Percentiles rank a stretch among this genome's conserved stretches.
Conservation (phyloP, 495 filamentous ascomycete species). For the Penicillium maclennaniae region DNA sequence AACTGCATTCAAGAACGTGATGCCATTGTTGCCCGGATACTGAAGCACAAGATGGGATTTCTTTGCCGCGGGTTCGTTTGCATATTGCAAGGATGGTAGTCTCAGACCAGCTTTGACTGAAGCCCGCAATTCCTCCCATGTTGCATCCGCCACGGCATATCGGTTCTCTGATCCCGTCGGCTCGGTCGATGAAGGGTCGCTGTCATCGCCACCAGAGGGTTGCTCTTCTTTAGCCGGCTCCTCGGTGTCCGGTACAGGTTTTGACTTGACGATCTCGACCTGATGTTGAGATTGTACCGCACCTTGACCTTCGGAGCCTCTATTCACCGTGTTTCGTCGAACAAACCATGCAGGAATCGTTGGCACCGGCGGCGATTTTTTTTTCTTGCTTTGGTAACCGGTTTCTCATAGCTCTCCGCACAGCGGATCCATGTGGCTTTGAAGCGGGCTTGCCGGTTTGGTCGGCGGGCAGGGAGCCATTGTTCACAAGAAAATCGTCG, state of each 20-base stretch:
- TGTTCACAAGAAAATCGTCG: conserved; percentile 12
- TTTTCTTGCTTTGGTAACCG: conserved; percentile 23
- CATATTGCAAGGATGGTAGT: conserved; percentile 38
- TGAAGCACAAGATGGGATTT: conserved; percentile 66
- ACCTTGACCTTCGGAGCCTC: conserved; percentile 5
- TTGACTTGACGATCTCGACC: conserved; percentile 25
- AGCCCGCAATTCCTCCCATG: conserved; percentile 40
- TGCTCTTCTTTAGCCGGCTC: conserved; percentile 2
- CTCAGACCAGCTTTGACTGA: conserved; percentile 40
- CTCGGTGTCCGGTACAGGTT: conserved; percentile 6
- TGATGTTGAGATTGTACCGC: conserved; percentile 17
- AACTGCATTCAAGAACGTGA: conserved; percentile 53
- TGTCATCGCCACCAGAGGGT: conserved; percentile 24
- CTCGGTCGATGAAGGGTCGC: conserved; percentile 14
- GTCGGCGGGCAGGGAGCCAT: conserved; percentile 15
- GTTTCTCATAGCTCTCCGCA: conserved; percentile 40
- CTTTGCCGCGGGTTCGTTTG: conserved; percentile 47
- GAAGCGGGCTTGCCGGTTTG: conserved; percentile 21
- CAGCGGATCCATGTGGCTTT: conserved; percentile 38
- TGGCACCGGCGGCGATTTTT: conserved; percentile 12
- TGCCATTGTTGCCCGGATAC: conserved; percentile 57
- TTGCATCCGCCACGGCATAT: conserved; percentile 34
- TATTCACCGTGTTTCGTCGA: conserved; percentile 32
- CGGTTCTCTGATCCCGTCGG: conserved; percentile 18
- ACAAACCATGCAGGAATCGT: conserved; percentile 40